Evolutionary conservation across 345 rosid genomes (phyloP), one percentile per base, ranked within the genome.

Genomic region (Euphorbia peplus): DNA sequence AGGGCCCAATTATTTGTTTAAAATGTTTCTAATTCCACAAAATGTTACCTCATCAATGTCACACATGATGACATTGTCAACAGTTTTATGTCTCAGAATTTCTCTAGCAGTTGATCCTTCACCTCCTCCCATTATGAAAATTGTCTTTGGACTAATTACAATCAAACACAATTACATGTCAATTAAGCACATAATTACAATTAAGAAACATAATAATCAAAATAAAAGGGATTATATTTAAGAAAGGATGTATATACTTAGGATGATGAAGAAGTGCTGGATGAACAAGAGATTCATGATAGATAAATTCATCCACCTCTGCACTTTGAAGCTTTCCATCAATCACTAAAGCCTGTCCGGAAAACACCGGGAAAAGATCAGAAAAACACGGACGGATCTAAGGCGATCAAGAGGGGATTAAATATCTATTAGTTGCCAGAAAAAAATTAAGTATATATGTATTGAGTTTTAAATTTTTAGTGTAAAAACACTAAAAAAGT

Each of bases 281-380:
- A 69, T 83, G 92, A 72, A 87, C 83, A 32, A 85, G 82, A 47
- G 74, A 87, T 73, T 87, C 92, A 78, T 87, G 92, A 74, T 85
- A 87, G 64, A 87, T 87, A 75, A 87, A 85, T 62, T 87, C 92
- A 75, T 87, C 92, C 28, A 76, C 80, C 72, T 87, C 92, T 32
- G 92, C 92, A 77, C 89, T 87, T 57, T 87, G 92, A 44, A 85
- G 82, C 84, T 87, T 87, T 30, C 92, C 92, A 79, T 87, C 92
- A 68, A 87, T 83, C 16, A 87, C 82, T 32, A 87, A 39, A 48
- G 83, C 87, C 91, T 87, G 75, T 29, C 2, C 19, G 13, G 16
- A 29, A 41, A 26, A 4, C 50, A 15, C 11, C n/a, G n/a, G n/a
- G n/a, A n/a, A 59, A 24, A 28, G 42, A 53, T 32, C 37, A 32